These are phyloP conservation scores for Hygrocybe coccinea DNA, from an alignment of 768 basidiomycete species.

Conservation along the genomic window DNA sequence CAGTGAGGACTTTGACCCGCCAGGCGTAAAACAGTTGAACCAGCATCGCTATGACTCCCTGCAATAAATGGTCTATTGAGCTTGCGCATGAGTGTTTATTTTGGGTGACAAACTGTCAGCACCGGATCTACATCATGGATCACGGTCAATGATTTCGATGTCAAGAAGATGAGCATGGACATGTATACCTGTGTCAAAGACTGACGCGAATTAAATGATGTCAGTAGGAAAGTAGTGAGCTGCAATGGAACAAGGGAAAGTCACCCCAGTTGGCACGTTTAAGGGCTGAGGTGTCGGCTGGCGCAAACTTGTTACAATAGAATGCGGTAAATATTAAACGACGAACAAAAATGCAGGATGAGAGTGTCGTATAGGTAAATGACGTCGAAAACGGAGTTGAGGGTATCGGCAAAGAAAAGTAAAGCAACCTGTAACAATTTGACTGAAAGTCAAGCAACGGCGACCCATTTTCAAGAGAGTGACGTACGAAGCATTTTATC, in stretches of 20 bases:
- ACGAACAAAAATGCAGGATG: constrained; percentile 42
- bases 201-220: constrained; percentile 17
- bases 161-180: not conserved
- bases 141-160: not conserved
- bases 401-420: constrained; percentile 46
- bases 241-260: not conserved
- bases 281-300: constrained; percentile 28
- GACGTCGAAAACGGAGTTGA: constrained; percentile 43
- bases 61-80: not conserved
- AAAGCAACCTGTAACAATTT: constrained; percentile 31
- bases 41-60: constrained; percentile 42
- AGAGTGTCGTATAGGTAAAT: constrained; percentile 45
- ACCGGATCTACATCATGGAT: constrained; percentile 36
- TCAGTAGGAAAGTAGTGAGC: not conserved
- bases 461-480: not conserved
- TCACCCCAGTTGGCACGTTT: constrained; percentile 26
- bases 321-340: not conserved
- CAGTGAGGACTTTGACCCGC: constrained; percentile 30
- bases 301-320: not conserved
- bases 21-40: constrained; percentile 48
- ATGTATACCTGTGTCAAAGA: constrained; percentile 37
- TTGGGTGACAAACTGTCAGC: constrained; percentile 32
- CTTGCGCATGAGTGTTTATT: not conserved
- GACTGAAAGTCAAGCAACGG: not conserved
- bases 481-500: constrained; percentile 44